phyloP scores from a whole-genome alignment of 495 filamentous ascomycete genomes.

The Thozetella sp. region DNA sequence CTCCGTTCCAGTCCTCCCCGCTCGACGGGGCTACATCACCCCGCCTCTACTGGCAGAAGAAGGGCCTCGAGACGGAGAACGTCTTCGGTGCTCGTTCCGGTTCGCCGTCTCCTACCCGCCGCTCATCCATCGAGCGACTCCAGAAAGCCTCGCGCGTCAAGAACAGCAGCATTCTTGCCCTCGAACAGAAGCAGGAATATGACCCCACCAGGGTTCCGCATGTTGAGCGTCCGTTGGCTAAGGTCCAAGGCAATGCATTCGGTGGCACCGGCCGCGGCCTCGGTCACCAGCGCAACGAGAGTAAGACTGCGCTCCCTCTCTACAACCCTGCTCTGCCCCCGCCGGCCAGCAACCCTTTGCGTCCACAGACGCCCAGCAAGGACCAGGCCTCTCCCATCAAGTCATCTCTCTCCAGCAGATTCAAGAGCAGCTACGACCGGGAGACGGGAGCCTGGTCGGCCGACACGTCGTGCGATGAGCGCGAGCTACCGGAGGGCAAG shows the following conservation, averaged over 20 bases:
- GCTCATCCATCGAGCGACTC: constrained; percentile 89
- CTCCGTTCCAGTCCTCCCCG: constrained; percentile 77
- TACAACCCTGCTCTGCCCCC: constrained; percentile 28
- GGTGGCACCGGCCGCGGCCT: constrained; percentile 38
- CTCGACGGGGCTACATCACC: constrained; percentile 67
- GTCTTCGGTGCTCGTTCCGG: constrained; percentile 56
- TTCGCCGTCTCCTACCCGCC: constrained; percentile 69
- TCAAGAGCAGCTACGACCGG: constrained; percentile 72
- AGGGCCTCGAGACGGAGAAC: constrained; percentile 75
- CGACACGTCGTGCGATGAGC: constrained; percentile 53
- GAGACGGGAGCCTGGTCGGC: constrained; percentile 76
- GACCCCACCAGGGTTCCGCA: constrained; percentile 76
- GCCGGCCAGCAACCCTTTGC: constrained; percentile 11
- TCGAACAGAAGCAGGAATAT: constrained; percentile 86
- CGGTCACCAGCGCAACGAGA: constrained; percentile 44
- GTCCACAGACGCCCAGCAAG: constrained; percentile 67
- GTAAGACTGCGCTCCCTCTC: constrained; percentile 47
- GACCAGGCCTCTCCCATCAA: constrained; percentile 79
- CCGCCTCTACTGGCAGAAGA: constrained; percentile 83
- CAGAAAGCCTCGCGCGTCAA: constrained; percentile 93
- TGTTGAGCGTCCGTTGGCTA: constrained; percentile 77
- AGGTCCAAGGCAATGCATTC: constrained; percentile 67
- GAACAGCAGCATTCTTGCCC: constrained; percentile 93
- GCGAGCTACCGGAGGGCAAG: constrained; percentile 54
- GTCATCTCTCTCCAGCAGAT: constrained; percentile 77